Base-by-base conservation (phyloP, 176 grass and related monocot species). In the Carex myosuroides region DNA sequence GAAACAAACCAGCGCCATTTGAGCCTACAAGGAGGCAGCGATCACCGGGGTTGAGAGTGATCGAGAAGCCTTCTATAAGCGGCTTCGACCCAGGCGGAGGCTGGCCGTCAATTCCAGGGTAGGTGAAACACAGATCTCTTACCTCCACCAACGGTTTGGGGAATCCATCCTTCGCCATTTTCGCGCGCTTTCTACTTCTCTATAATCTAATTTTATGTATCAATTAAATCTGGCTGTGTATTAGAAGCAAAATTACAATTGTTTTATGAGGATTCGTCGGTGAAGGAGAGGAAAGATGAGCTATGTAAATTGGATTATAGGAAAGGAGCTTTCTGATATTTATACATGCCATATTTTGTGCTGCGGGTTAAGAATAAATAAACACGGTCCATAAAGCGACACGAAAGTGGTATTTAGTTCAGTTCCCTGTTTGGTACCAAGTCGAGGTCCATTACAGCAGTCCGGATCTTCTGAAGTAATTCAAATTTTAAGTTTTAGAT, bases 21-120 rank as follows among this genome's bases (percentile, higher is more conserved):
- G 96, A 88, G 22, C 96, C 96, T 80, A 99, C 73, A 80, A 99
- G 93, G 73, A 99, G 96, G 87, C 91, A 95, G 59, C 91, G 91
- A 14, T 93, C 53, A 48, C 91, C 93, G 83, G 91, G 77, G 54
- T 63, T 57, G 85, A 95, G 88, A 80, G 91, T 84, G 84, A 99
- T 83, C 63, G 83, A 99, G 80, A 99, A 89, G 16, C 76, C 87
- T 65, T 98, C 88, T 79, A 98, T 98, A 66, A 99, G 86, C 33
- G 91, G 96, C 26, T 80, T 85, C 16, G 91, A 94, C 1, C 95
- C 95, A 24, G 92, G 90, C 46, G 92, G 92, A 20, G 93, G 93
- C 37, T 88, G 88, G 44, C 96, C 96, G 81, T 99, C 93, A 63
- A 99, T 94, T 7, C 91, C 96, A 3, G 93, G 93, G 66, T 99